Percentiles rank a stretch among this genome's conserved stretches.
These are phyloP conservation scores for Nothomitra cinnamomea DNA, from an alignment of 2,329 filamentous ascomycete species.

Conservation along the genomic window DNA sequence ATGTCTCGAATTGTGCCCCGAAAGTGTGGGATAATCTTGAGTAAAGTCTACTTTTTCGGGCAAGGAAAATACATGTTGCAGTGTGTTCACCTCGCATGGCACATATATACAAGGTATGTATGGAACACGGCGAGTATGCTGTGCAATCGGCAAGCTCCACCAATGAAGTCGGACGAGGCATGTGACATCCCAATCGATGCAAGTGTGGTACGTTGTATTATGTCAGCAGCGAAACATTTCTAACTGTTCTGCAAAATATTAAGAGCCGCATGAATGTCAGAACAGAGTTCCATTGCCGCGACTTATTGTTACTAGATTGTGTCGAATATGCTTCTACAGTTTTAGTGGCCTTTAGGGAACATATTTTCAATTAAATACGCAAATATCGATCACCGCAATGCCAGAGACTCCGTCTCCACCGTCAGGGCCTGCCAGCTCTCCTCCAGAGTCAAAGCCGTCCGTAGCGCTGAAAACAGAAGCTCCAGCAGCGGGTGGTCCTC, in stretches of 20 bases:
- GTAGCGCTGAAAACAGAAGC: conserved; percentile 16
- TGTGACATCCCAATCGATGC: not conserved
- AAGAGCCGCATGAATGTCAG: too few species aligned
- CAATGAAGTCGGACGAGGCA: not conserved
- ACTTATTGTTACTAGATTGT: too few species aligned
- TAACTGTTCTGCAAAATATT: too few species aligned
- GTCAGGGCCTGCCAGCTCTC: too few species aligned
- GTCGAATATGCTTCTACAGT: too few species aligned
- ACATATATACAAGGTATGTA: not conserved
- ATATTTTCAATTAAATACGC: too few species aligned
- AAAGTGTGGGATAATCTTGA: not conserved
- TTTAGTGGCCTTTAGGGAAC: too few species aligned
- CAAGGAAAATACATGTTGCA: not conserved
- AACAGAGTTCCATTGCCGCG: too few species aligned
- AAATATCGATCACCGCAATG: too few species aligned
- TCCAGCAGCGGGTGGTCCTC: conserved; percentile 20
- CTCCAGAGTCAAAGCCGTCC: not conserved
- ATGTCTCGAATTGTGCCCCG: not conserved
- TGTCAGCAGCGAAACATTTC: too few species aligned
- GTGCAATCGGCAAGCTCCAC: not conserved
- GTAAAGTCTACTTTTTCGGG: not conserved
- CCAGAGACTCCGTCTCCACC: too few species aligned
- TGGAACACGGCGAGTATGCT: not conserved
- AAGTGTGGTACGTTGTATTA: too few species aligned
- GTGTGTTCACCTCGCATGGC: not conserved